Base-by-base conservation (phyloP, 805 yeast species). In the Starmerella geochares region DNA sequence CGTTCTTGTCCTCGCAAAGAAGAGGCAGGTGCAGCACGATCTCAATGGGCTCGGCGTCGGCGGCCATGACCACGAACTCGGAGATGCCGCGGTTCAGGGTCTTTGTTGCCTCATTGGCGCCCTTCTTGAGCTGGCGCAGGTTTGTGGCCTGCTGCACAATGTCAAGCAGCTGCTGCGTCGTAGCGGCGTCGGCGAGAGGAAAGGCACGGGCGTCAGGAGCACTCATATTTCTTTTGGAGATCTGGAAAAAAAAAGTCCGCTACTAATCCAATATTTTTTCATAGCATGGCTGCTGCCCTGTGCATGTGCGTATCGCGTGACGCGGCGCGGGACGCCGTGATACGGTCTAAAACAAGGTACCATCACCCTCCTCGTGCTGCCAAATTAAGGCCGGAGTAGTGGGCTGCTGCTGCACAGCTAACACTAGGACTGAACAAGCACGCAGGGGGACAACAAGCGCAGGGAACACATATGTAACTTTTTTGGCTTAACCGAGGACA, bases 21-120 rank as follows among this genome's bases (percentile, higher is more conserved):
- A 92, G 79, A 46, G 99, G 99, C 70, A 92, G 79, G 70, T 92
- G 98, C 72, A 92, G 80, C 67, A 92, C 81, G 71, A 92, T 90
- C 76, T 92, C 99, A 67, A 92, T 88, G 64, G 99, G 99, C 74
- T 88, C 95, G 65, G 98, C 87, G 69, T 92, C 99, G 63, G 98
- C 99, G 60, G 99, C 98, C 96, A 92, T 86, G 75, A 90, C 86
- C 71, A 90, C 88, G 78, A 90, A 90, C 76, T 90, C 98, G 64
- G 96, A 85, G 66, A 90, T 90, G 81, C 98, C 98, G 78, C 97
- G 85, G 84, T 90, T 90, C 74, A 90, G 79, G 64, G 96, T 90
- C 79, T 90, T 90, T 74, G 96, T 92, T 66, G 97, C 95, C 76
- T 92, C 99, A 71, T 92, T 92, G 62, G 99, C 98, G 73, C 99